Percentiles rank a stretch among this genome's conserved stretches.
These are phyloP conservation scores for Verticillium alfalfae DNA, from an alignment of 2,329 filamentous ascomycete genomes.

Conservation along the genomic window DNA sequence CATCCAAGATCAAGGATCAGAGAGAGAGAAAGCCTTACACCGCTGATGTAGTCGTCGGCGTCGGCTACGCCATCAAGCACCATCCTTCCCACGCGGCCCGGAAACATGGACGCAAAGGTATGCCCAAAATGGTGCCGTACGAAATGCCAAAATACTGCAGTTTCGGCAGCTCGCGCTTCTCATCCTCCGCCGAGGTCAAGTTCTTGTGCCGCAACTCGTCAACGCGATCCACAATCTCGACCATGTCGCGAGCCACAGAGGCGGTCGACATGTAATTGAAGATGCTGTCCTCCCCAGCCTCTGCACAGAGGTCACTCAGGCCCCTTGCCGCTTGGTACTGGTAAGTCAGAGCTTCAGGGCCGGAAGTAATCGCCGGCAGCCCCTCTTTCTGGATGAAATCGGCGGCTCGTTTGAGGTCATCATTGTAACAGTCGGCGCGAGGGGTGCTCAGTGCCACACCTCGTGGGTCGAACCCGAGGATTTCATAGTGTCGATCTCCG, in stretches of 20 bases:
- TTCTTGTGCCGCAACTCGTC: conserved; percentile 20
- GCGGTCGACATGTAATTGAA: conserved; percentile 27
- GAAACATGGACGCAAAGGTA: conserved; percentile 15
- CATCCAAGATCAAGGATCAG: background rate
- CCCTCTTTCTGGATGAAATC: conserved; percentile 22
- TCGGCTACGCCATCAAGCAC: conserved; percentile 22
- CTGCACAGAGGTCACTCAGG: conserved; percentile 21
- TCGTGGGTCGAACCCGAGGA: conserved; percentile 38
- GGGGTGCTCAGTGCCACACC: conserved; percentile 32
- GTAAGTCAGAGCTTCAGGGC: conserved; percentile 1
- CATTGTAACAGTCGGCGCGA: conserved; percentile 29
- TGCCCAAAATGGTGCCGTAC: conserved; percentile 21
- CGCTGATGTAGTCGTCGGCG: conserved; percentile 26
- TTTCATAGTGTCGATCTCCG: conserved; percentile 27
- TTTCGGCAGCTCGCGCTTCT: conserved; percentile 40
- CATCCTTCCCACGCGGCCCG: conserved; percentile 11
- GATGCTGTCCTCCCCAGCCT: conserved; percentile 18
- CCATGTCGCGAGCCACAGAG: conserved; percentile 35
- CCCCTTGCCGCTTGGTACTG: conserved; percentile 12
- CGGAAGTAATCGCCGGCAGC: conserved; percentile 17
- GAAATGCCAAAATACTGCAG: conserved; percentile 48
- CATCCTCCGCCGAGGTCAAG: background rate
- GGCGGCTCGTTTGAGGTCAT: conserved; percentile 21
- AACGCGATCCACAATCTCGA: conserved; percentile 35
- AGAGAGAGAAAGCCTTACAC: conserved; percentile 15